Evolutionary conservation across 2,329 filamentous ascomycete species (phyloP), one percentile per base, ranked within the genome.

Genomic region (Amauroascus niger): DNA sequence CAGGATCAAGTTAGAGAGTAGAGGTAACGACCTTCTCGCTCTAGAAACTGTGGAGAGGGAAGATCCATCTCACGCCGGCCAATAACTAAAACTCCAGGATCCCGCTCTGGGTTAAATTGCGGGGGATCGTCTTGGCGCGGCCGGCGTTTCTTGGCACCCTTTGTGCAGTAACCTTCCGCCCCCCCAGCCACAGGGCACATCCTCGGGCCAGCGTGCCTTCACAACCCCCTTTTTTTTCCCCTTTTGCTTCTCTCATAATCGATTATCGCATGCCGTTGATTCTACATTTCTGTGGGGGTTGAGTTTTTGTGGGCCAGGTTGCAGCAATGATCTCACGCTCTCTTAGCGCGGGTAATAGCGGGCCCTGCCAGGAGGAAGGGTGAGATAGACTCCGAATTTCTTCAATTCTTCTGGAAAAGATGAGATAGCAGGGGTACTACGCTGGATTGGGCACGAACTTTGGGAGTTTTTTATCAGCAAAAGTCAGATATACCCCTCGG

Each of bases 101-200:
- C 4, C 33, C 13, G 33, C 35, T 7, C 16, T 8, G 35, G 18
- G 35, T 40, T 40, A 51, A 35, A 51, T 44, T 51, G 49, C 37
- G 48, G 49, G 49, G 49, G 37, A 50, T 44, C 18, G n/a, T 33
- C 49, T 40, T 49, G 47, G 47, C 47, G 32, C 13, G 5, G 20
- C 24, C 22, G 41, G 33, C 22, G 35, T 13, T 1, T 44, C 49
- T 51, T 51, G 49, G 49, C 49, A 16, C 24, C 30, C 11, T 24
- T 6, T 35, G 13, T 24, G 2, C 37, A 2, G 5, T 28, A 7
- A 14, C 14, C 24, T 14, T 13, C 18, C 9, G 22, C 20, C 14
- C 9, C 41, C 6, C 22, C 41, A 26, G 26, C 3, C 41, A 16
- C 41, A 28, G 8, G 14, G 3, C n/a, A n/a, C 41, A 30, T 30